A percentile compares a stretch with the other conserved stretches of the same genome.
These are phyloP conservation scores for Diplodia sapinea DNA, from an alignment of 2,329 filamentous ascomycete species.

Conservation along the genomic window DNA sequence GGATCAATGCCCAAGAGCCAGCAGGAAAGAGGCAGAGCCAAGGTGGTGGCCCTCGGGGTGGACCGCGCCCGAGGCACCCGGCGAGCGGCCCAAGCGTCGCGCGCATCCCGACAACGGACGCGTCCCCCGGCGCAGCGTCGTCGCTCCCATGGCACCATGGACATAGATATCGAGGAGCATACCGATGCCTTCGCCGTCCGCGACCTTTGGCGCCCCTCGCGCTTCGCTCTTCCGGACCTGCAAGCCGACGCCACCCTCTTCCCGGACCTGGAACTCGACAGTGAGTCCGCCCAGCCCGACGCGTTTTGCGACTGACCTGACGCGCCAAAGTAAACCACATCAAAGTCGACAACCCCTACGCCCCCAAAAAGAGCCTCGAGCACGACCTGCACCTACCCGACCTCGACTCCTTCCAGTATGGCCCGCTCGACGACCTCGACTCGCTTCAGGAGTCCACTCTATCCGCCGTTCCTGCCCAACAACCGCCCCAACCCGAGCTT, in stretches of 20 bases:
- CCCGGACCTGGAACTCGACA: slow-evolving; percentile 44
- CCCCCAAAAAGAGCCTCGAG: slow-evolving; percentile 43
- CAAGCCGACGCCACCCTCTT: slow-evolving; percentile 40
- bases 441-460: slow-evolving; percentile 42
- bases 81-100: slow-evolving; percentile 14
- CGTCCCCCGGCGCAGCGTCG: slow-evolving; percentile 18
- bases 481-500: slow-evolving; percentile 37
- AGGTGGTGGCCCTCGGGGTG: neutral
- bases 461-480: slow-evolving; percentile 37
- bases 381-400: slow-evolving; percentile 47
- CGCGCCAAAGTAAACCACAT: slow-evolving; percentile 42
- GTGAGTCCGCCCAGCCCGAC: slow-evolving; percentile 40
- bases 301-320: slow-evolving; percentile 38
- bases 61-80: neutral
- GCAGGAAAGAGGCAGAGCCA: neutral
- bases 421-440: slow-evolving; percentile 44
- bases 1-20: neutral
- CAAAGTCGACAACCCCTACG: slow-evolving; percentile 49
- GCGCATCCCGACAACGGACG: slow-evolving; percentile 13
- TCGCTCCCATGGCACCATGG: slow-evolving; percentile 23
- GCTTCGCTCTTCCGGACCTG: slow-evolving; percentile 45
- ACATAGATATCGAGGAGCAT: slow-evolving; percentile 42
- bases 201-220: slow-evolving; percentile 64
- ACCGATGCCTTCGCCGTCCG: slow-evolving; percentile 67
- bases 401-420: slow-evolving; percentile 50